A percentile compares a stretch with the other conserved stretches of the same genome.
Conservation (phyloP, 2,329 filamentous ascomycete species). For the Esteya vermicola region DNA sequence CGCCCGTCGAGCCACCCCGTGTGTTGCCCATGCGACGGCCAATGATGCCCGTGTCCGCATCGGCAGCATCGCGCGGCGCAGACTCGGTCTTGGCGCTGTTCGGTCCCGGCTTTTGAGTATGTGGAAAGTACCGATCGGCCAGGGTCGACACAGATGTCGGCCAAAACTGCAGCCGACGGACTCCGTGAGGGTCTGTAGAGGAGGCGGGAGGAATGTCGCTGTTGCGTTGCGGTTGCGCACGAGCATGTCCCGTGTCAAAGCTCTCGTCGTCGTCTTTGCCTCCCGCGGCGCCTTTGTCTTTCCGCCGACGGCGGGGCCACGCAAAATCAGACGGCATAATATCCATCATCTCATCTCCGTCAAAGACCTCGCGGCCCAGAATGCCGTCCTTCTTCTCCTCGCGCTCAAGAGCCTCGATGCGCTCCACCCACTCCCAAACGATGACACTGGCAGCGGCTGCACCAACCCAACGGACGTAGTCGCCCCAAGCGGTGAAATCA, state of each 20-base stretch:
- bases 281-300: constrained; percentile 16
- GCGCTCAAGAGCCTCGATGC: constrained; percentile 81
- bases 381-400: constrained; percentile 93
- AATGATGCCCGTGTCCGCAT: background rate
- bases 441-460: constrained; percentile 90
- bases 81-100: no score
- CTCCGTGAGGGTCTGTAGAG: background rate
- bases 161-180: background rate
- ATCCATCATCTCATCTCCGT: constrained; percentile 86
- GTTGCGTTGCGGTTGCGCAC: no score
- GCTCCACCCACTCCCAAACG: constrained; percentile 95
- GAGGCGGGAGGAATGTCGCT: no score
- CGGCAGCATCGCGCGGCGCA: background rate
- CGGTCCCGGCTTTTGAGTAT: background rate
- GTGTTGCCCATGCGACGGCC: background rate
- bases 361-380: constrained; percentile 77
- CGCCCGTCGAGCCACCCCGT: background rate
- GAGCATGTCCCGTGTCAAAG: background rate
- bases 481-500: constrained; percentile 80
- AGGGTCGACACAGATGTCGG: background rate
- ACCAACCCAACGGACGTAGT: constrained; percentile 93
- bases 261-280: constrained; percentile 13
- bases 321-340: constrained; percentile 34
- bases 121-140: background rate
- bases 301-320: constrained; percentile 27